Evolutionary conservation across 2,329 filamentous ascomycete genomes (phyloP), one percentile per base, ranked within the genome.

Genomic region (Pleochaeta shiraiana): DNA sequence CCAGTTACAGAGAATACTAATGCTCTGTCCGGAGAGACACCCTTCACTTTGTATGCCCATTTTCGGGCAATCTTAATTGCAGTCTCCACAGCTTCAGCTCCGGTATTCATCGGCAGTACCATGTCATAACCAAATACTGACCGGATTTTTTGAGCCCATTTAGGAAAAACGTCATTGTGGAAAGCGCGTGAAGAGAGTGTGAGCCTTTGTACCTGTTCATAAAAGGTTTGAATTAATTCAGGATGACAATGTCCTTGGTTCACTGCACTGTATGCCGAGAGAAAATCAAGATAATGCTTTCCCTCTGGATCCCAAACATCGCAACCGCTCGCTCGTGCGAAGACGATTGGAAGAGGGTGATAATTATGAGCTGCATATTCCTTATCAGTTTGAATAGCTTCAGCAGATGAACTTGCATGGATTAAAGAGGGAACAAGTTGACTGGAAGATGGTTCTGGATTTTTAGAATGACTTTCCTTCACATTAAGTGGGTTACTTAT

Each of bases 201-300:
- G 72, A 97, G 78, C 45, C 90, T 86, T 68, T 86, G 83, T 60
- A 93, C 93, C 78, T 98, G 93, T 69, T 95, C 89, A 43, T 84
- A 84, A 67, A 98, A 79, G 16, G 91, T 88, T 75, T 92, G 91
- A 74, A 98, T 85, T 65, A 97, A 84, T 77, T 95, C 91, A 4
- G 93, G 93, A 77, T 98, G 92, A 77, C 92, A 97, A 76, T 98
- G 92, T 68, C 92, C 92, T 77, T 97, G 92, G 79, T 97, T 97
- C 74, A 97, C 90, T 67, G 93, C 93, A 70, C 88, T 95, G 81
- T 98, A 98, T 69, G 93, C 93, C 59, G 92, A 97, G 69, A 98
- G 84, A 77, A 96, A 98, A 78, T 98, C 93, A 71, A 97, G 84
- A 76, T 98, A 97, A 75, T 95, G 86, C 71, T 85, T 88, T 73